Evolutionary conservation across 2,329 filamentous ascomycete genomes (phyloP), one percentile per base, ranked within the genome.

Genomic region (Nannizzia gypsea): DNA sequence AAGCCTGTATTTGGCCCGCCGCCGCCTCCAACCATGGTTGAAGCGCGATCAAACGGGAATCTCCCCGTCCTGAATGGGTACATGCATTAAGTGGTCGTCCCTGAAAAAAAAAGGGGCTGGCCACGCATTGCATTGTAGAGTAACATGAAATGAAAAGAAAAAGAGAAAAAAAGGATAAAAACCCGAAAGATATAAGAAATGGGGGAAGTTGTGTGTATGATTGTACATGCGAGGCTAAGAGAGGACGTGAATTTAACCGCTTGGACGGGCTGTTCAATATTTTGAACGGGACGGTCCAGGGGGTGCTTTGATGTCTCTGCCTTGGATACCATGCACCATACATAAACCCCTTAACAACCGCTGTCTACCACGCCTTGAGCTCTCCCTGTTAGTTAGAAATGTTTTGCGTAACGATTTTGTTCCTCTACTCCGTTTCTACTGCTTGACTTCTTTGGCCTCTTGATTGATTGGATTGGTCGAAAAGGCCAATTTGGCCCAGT

Each of bases 21-120:
- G 26, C 79, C 78, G 17, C 80, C 80, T 8, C 78, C 78, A 8
- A 77, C 77, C 42, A 74, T 79, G 40, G 67, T 76, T 56, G 73
- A 77, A 65, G 69, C 72, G n/a, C 73, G 74, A 63, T 69, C 74
- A 50, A 78, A 78, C 61, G 74, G 76, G 55, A 77, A 71, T 59
- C 70, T 72, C 62, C 68, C 75, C 58, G 67, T 77, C 44, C 78
- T 56, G 31, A 56, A 78, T 66, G 76, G 76, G 61, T 71, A 73
- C 57, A 70, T 67, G 62, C 69, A 70, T 64, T 54, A 54, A 54
- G 50, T 6, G 26, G 50, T 17, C 28, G 6, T 50, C 26, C 20
- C n/a, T n/a, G n/a, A n/a, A n/a, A n/a, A n/a, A n/a, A n/a, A n/a
- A 44, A 44, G 40, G 15, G 40, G 40, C 11, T 20, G 22, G n/a